Evolutionary conservation across 768 basidiomycete species (phyloP).

Genomic region (Suillus occidentalis): DNA sequence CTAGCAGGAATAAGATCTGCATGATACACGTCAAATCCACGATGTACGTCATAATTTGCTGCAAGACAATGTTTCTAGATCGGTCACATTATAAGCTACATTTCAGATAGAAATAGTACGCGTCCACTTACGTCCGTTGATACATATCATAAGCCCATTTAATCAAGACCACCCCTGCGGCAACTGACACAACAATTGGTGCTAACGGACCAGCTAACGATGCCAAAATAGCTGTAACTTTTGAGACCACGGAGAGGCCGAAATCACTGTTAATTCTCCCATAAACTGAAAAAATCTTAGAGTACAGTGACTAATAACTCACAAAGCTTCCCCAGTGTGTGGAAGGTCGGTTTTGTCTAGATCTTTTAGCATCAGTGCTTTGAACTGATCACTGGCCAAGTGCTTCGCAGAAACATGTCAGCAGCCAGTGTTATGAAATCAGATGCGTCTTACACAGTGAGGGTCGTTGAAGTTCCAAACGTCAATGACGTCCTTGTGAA

Average conservation of each 20-base stretch:
- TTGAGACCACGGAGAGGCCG: conserved; percentile 5
- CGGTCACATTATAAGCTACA: background rate
- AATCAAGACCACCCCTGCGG: background rate
- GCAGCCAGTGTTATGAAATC: background rate
- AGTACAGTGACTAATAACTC: background rate
- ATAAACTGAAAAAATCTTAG: background rate
- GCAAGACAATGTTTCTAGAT: conserved; percentile 4
- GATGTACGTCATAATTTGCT: conserved; percentile 25
- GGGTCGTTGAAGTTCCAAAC: conserved; percentile 22
- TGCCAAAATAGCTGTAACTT: background rate
- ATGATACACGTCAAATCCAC: conserved; percentile 27
- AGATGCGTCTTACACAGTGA: background rate
- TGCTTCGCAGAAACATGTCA: conserved; percentile 1
- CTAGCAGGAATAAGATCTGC: conserved; percentile 21
- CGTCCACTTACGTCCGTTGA: conserved; percentile 9
- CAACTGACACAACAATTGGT: conserved; percentile 3
- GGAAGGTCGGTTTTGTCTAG: conserved; percentile 6
- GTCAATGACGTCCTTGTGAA: conserved; percentile 19
- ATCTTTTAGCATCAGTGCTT: conserved; percentile 6
- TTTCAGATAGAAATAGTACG: background rate
- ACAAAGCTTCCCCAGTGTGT: background rate
- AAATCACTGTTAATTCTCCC: background rate
- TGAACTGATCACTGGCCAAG: conserved; percentile 10
- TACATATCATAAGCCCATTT: conserved; percentile 9
- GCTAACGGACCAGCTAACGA: background rate